A percentile compares a stretch with the other conserved stretches of the same genome.
These are phyloP conservation scores for Nemania sp. DNA, from an alignment of 2,329 filamentous ascomycete species.

Conservation along the genomic window DNA sequence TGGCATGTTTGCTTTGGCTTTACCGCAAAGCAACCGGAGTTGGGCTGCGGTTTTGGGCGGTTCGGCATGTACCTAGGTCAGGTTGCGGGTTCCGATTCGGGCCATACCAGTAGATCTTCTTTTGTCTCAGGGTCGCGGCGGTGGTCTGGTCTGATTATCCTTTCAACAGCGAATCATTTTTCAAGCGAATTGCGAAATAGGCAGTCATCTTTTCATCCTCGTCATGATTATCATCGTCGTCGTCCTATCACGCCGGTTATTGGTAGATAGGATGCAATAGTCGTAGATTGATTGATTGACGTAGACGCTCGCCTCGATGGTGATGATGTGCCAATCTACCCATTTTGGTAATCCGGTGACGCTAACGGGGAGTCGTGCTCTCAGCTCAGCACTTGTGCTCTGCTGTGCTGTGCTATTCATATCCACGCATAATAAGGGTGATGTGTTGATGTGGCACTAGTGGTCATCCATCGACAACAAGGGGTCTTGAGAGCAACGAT, in stretches of 20 bases:
- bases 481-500: too few relatives aligned
- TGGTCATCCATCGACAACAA: neutral
- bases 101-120: conserved; percentile 10
- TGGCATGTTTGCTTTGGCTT: neutral
- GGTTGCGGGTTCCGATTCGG: conserved; percentile 13
- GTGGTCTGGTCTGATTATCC: neutral
- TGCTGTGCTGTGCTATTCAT: conserved; percentile 16
- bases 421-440: neutral
- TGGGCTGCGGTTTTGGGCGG: conserved; percentile 5
- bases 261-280: neutral
- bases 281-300: neutral
- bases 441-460: neutral
- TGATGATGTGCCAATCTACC: neutral
- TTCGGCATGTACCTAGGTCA: conserved; percentile 10
- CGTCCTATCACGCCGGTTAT: neutral
- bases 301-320: neutral
- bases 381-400: conserved; percentile 21
- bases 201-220: conserved; percentile 4
- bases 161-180: neutral
- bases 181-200: neutral
- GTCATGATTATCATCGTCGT: too few relatives aligned
- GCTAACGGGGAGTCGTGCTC: neutral
- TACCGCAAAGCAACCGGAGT: conserved; percentile 8
- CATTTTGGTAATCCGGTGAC: neutral
- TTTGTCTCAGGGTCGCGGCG: neutral